phyloP scores from a whole-genome alignment of 2,329 filamentous ascomycete genomes.

The Neopestalotiopsis sp. region DNA sequence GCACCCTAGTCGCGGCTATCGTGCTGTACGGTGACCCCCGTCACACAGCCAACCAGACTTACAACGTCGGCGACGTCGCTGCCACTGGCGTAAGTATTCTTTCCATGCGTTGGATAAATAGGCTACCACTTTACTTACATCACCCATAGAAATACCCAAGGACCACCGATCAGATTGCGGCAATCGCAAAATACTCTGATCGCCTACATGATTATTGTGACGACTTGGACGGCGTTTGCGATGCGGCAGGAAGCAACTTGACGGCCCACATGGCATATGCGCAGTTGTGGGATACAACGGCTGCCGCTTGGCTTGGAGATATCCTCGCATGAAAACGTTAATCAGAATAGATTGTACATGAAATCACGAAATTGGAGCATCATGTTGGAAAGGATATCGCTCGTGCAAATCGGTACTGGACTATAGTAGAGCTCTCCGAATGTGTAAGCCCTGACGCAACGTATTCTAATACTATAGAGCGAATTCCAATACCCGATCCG shows the following conservation, averaged over 20 bases:
- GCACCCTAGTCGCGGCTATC: too few species aligned
- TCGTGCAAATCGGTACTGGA: too few species aligned
- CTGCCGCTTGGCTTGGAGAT: not conserved
- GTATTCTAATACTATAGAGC: too few species aligned
- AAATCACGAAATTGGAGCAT: too few species aligned
- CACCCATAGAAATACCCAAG: not conserved
- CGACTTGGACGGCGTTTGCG: not conserved
- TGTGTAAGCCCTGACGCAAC: too few species aligned
- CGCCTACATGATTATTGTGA: not conserved
- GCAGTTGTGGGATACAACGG: not conserved
- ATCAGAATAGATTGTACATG: too few species aligned
- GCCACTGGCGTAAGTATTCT: not conserved
- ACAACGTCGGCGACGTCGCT: not conserved
- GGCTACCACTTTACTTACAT: not conserved
- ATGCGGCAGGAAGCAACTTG: not conserved
- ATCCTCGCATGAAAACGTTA: too few species aligned
- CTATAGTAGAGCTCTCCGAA: too few species aligned
- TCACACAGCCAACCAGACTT: not conserved
- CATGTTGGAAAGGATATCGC: too few species aligned
- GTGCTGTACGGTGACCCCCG: too few species aligned
- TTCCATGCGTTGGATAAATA: rapidly evolving
- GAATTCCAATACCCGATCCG: too few species aligned
- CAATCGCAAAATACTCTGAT: not conserved
- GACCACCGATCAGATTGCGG: not conserved
- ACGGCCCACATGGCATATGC: not conserved